These are phyloP conservation scores for Dichomitus squalens DNA, from an alignment of 1,284 basidiomycete species.

Conservation along the genomic window DNA sequence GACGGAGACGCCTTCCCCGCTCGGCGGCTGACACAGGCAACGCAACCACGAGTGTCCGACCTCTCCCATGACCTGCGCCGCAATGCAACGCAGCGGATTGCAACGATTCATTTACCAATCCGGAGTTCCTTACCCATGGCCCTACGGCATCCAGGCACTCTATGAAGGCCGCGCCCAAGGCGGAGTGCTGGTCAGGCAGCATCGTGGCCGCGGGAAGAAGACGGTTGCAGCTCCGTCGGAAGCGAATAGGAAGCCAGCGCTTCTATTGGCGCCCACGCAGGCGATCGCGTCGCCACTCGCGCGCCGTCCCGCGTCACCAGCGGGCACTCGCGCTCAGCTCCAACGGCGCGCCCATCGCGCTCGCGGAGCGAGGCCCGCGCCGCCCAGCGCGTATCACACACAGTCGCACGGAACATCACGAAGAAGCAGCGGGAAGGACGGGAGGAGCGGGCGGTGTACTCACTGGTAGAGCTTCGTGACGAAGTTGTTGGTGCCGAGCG, in stretches of 20 bases:
- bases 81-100: not conserved
- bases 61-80: not conserved
- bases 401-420: conserved; percentile 5
- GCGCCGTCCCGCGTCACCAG: not conserved
- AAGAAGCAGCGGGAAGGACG: not conserved
- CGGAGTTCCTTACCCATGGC: not conserved
- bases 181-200: not conserved
- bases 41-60: not conserved
- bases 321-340: not conserved
- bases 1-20: not conserved
- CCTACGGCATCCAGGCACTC: not conserved
- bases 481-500: conserved; percentile 77
- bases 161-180: not conserved
- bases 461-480: conserved; percentile 83
- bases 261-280: not conserved
- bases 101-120: not conserved
- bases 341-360: not conserved
- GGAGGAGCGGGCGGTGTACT: conserved; percentile 33
- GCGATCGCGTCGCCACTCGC: conserved; percentile 4
- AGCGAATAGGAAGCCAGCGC: conserved; percentile 1
- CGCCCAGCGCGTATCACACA: conserved; percentile 1
- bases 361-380: too few relatives aligned
- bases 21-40: not conserved
- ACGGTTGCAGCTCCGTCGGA: not conserved
- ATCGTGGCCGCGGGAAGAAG: not conserved